Percentiles rank a stretch among this genome's conserved stretches.
phyloP scores from a whole-genome alignment of 208 protist species.

The Herpetomonas muscarum region DNA sequence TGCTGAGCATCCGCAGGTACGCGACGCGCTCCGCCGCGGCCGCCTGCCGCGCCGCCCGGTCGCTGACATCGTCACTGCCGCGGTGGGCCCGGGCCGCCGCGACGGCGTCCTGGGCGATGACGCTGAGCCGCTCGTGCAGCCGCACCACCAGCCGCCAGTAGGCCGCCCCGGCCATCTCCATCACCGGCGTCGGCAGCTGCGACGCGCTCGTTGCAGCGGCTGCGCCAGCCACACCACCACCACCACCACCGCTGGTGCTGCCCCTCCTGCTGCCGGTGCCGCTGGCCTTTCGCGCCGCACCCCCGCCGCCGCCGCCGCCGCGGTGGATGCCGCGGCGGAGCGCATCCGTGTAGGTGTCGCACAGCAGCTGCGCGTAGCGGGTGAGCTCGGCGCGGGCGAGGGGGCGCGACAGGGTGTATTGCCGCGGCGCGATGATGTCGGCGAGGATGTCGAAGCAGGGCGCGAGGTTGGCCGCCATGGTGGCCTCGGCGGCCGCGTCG shows the following conservation, averaged over 20 bases:
- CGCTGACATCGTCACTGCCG: conserved; percentile 3
- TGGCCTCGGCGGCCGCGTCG: conserved; percentile 1
- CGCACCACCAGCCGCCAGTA: conserved; percentile 52
- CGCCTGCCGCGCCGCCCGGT: background rate
- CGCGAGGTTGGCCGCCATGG: conserved; percentile 6
- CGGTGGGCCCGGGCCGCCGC: conserved; percentile 9
- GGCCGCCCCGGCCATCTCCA: conserved; percentile 38
- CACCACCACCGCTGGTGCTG: background rate
- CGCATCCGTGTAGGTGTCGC: conserved; percentile 72
- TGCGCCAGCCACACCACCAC: conserved; percentile 6
- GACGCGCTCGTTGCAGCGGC: background rate
- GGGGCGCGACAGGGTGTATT: conserved; percentile 8
- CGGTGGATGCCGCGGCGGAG: conserved; percentile 34
- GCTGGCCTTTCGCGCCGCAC: conserved; percentile 4
- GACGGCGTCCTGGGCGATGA: conserved; percentile 38
- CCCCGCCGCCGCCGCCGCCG: conserved; percentile 5
- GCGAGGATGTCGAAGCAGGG: conserved; percentile 8
- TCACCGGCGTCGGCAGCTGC: conserved; percentile 30
- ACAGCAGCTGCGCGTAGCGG: conserved; percentile 63
- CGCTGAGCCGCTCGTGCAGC: conserved; percentile 53
- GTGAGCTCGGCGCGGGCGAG: conserved; percentile 33
- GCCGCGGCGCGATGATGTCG: conserved; percentile 8
- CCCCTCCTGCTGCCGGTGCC: background rate
- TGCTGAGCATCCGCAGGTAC: conserved; percentile 46
- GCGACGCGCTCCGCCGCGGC: conserved; percentile 11